phyloP scores from a whole-genome alignment of 106 monocot genomes.

The Apostasia ramifera region DNA sequence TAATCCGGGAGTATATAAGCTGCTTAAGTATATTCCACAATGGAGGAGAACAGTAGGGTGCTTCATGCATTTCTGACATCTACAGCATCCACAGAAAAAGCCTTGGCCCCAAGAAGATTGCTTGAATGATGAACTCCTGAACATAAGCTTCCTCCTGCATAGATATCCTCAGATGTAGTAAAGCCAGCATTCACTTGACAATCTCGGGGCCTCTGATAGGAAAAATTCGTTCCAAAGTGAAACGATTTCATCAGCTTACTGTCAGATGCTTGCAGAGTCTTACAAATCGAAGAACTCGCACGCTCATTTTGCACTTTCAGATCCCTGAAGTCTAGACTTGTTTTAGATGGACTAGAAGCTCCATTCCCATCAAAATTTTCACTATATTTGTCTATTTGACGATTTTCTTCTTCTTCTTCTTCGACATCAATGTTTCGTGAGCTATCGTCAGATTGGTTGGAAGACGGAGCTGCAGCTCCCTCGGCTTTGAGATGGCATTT shows the following conservation, averaged over 20 bases:
- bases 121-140: not conserved
- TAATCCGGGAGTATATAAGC: too few species aligned
- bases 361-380: not conserved
- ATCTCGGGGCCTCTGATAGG: not conserved
- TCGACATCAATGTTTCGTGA: not conserved
- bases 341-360: not conserved
- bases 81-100: slow-evolving; percentile 1
- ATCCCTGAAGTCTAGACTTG: not conserved
- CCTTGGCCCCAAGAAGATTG: not conserved
- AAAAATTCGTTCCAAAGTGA: slow-evolving; percentile 10
- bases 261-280: not conserved
- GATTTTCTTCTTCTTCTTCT: not conserved
- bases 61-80: not conserved
- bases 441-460: not conserved
- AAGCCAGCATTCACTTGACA: not conserved
- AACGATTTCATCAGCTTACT: not conserved
- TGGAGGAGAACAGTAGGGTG: too few species aligned
- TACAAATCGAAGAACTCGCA: not conserved
- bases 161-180: not conserved
- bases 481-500: not conserved
- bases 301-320: not conserved
- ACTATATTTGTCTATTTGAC: not conserved
- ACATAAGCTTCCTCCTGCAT: not conserved
- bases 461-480: not conserved
- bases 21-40: too few species aligned